Conservation (phyloP, 1,284 basidiomycete genomes). For the Wolfiporia cocos region DNA sequence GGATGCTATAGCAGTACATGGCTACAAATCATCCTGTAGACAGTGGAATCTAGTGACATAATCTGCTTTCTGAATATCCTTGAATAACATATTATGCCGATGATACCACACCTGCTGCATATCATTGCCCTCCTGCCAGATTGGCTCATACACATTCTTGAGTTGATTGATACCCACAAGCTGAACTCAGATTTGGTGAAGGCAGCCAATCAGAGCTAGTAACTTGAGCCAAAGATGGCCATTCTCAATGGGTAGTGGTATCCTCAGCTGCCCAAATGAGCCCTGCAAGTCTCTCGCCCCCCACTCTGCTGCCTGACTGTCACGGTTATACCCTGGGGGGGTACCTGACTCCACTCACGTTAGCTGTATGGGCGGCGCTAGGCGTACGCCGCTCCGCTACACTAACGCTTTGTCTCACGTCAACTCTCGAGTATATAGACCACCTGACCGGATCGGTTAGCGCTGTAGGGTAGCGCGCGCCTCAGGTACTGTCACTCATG, state of each 20-base stretch:
- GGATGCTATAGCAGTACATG: too few relatives aligned
- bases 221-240: constrained; percentile 18
- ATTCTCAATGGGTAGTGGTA: constrained; percentile 31
- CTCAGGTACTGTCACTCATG: too few relatives aligned
- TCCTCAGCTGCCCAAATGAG: constrained; percentile 32
- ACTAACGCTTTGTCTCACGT: too few relatives aligned
- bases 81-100: background rate
- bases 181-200: constrained; percentile 27
- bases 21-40: too few relatives aligned
- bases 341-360: too few relatives aligned
- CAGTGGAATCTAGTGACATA: background rate
- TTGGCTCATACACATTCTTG: constrained; percentile 29
- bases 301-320: constrained; percentile 39
- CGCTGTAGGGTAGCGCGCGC: too few relatives aligned
- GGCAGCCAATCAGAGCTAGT: constrained; percentile 25
- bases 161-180: constrained; percentile 35
- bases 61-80: background rate
- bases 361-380: too few relatives aligned
- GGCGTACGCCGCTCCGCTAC: too few relatives aligned
- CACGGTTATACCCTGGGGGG: too few relatives aligned
- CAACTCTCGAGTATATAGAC: too few relatives aligned
- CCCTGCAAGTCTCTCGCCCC: constrained; percentile 36
- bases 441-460: too few relatives aligned
- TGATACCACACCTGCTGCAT: background rate
- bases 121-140: constrained; percentile 18